These are phyloP conservation scores for Xylaria nigripes DNA, from an alignment of 495 filamentous ascomycete species.

Conservation along the genomic window DNA sequence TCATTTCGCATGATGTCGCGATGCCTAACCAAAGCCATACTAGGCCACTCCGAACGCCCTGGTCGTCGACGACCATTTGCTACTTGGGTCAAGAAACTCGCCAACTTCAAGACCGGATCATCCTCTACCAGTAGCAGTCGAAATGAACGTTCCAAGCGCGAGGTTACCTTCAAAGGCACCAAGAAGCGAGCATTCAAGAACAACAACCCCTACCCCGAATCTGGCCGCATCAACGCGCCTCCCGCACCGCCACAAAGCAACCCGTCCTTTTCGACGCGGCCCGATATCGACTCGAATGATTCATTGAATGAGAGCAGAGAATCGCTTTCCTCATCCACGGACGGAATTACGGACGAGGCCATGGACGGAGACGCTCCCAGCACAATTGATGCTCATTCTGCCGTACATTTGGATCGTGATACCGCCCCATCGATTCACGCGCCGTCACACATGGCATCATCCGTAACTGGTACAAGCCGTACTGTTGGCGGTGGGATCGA, in stretches of 20 bases:
- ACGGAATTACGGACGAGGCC: no score
- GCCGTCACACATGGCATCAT: slow-evolving; percentile 65
- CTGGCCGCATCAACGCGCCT: slow-evolving; percentile 33
- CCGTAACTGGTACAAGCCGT: slow-evolving; percentile 51
- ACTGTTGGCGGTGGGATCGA: slow-evolving; percentile 59
- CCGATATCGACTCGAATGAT: slow-evolving; percentile 24
- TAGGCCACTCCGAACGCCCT: slow-evolving; percentile 36
- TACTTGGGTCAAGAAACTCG: slow-evolving; percentile 88
- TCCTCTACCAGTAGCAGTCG: slow-evolving; percentile 30
- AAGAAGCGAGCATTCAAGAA: slow-evolving; percentile 52
- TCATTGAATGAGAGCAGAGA: slow-evolving; percentile 38
- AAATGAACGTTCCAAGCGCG: slow-evolving; percentile 30
- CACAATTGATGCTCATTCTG: slow-evolving; percentile 55
- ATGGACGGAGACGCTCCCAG: slow-evolving; percentile 53
- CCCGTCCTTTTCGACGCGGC: slow-evolving; percentile 47
- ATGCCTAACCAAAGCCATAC: slow-evolving; percentile 17
- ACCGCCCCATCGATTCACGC: slow-evolving; percentile 65
- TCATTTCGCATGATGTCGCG: slow-evolving; percentile 7
- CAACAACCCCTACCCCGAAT: slow-evolving; percentile 81
- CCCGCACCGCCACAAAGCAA: slow-evolving; percentile 43
- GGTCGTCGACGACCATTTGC: slow-evolving; percentile 78
- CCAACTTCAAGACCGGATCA: slow-evolving; percentile 63
- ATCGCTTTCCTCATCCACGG: slow-evolving; percentile 50
- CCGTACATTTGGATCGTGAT: slow-evolving; percentile 71
- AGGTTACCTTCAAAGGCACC: slow-evolving; percentile 33